These are phyloP conservation scores for Mimosa bimucronata DNA, from an alignment of 306 rosid species.

Conservation along the genomic window DNA sequence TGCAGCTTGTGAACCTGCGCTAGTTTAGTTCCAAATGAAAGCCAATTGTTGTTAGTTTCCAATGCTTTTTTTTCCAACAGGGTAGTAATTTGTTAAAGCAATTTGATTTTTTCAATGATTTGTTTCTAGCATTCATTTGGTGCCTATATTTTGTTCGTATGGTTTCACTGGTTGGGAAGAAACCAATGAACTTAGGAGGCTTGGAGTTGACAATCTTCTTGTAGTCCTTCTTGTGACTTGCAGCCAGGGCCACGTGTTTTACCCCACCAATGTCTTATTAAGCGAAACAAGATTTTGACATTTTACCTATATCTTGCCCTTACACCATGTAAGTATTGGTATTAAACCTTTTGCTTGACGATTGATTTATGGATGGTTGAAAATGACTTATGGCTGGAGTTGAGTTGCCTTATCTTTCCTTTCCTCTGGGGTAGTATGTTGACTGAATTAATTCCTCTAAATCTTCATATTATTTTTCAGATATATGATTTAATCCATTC, in stretches of 20 bases:
- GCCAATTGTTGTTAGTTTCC: conserved; percentile 3
- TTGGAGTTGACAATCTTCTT: conserved; percentile 36
- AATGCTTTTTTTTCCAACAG: conserved; percentile 14
- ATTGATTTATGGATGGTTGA: no score
- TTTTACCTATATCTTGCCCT: conserved; percentile 85
- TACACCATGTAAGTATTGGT: conserved; percentile 61
- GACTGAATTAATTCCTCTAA: conserved; percentile 22
- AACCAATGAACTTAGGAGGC: conserved; percentile 15
- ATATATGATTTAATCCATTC: not conserved
- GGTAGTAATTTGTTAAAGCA: not conserved
- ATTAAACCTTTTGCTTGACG: conserved; percentile 15
- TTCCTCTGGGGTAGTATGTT: conserved; percentile 20
- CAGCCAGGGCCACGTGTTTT: conserved; percentile 90
- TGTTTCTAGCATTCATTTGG: no score
- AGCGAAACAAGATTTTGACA: conserved; percentile 84
- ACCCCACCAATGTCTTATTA: conserved; percentile 85
- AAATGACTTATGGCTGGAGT: no score
- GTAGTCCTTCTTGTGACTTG: conserved; percentile 49
- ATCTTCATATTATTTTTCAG: conserved; percentile 21
- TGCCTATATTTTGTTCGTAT: no score
- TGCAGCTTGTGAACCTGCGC: conserved; percentile 15
- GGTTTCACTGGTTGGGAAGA: not conserved
- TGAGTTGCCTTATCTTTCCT: no score
- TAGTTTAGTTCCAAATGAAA: not conserved
- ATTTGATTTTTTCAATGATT: not conserved